Evolutionary conservation across 2,329 filamentous ascomycete species (phyloP).

Genomic region (Claviceps fusiformis): DNA sequence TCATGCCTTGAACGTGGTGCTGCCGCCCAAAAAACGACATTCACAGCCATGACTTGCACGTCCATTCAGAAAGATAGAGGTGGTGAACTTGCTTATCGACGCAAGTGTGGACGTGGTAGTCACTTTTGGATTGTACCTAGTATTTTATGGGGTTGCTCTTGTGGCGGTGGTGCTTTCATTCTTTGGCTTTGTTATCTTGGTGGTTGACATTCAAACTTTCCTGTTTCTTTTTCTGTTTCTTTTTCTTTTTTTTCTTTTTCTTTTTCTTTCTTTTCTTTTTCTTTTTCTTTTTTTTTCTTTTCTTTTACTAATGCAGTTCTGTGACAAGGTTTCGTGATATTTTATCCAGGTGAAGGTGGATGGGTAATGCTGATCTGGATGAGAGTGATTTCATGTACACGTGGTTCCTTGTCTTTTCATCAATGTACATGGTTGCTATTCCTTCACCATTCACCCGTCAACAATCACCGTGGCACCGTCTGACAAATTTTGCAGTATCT

Average conservation of each 20-base stretch:
- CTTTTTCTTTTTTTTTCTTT: not conserved
- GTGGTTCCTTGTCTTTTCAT: slow-evolving; percentile 56
- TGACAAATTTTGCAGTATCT: not conserved
- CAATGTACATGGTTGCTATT: slow-evolving; percentile 53
- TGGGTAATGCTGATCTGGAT: slow-evolving; percentile 47
- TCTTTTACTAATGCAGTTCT: not conserved
- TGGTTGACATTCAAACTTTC: no score
- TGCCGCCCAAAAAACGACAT: no score
- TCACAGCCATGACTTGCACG: no score
- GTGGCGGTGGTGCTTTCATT: slow-evolving; percentile 56
- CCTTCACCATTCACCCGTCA: no score
- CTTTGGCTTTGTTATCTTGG: no score
- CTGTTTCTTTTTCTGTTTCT: no score
- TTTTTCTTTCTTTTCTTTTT: slow-evolving; percentile 14
- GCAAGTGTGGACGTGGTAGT: no score
- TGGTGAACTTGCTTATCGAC: no score
- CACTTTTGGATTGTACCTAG: slow-evolving; percentile 53
- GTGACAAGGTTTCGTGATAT: slow-evolving; percentile 55
- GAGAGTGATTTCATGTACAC: slow-evolving; percentile 54
- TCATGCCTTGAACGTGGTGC: no score
- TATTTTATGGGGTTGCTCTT: slow-evolving; percentile 46
- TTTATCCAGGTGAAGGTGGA: slow-evolving; percentile 57
- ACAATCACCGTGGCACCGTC: no score
- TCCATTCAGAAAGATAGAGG: no score
- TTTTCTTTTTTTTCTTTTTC: no score